Evolutionary conservation across 2,329 filamentous ascomycete genomes (phyloP).

Genomic region (Monilinia vaccinii-corymbosi): DNA sequence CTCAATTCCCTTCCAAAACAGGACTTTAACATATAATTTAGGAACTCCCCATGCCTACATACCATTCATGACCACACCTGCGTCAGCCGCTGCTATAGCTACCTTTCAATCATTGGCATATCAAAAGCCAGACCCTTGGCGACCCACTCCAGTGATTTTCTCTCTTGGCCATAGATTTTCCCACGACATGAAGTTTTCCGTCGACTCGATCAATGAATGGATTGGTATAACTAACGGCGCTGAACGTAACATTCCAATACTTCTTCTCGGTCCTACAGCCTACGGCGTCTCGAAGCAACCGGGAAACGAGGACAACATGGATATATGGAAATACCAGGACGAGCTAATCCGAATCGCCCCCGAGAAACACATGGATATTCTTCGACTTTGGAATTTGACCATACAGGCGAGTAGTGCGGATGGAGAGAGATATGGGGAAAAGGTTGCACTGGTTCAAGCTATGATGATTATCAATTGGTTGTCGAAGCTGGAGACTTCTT

Average conservation of each 20-base stretch:
- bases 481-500: constrained; percentile 27
- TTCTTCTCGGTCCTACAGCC: constrained; percentile 35
- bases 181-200: constrained; percentile 27
- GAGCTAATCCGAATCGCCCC: constrained; percentile 29
- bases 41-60: constrained; percentile 33
- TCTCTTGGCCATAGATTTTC: constrained; percentile 28
- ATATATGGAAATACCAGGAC: constrained; percentile 32
- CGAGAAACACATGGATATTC: constrained; percentile 32
- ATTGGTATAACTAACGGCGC: constrained; percentile 29
- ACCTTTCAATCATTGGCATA: constrained; percentile 29
- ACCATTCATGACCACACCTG: constrained; percentile 27
- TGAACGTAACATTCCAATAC: constrained; percentile 33
- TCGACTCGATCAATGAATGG: constrained; percentile 34
- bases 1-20: neutral
- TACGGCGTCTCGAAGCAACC: constrained; percentile 4
- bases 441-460: constrained; percentile 34
- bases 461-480: constrained; percentile 32
- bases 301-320: constrained; percentile 8
- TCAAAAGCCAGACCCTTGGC: constrained; percentile 27
- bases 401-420: constrained; percentile 33
- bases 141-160: constrained; percentile 34
- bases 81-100: constrained; percentile 23
- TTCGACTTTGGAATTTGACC: constrained; percentile 37
- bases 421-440: constrained; percentile 32
- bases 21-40: constrained; percentile 10